Percentiles rank a stretch among this genome's conserved stretches.
Conservation (phyloP, 1,284 basidiomycete species). For the Apiotrichum domesticum region DNA sequence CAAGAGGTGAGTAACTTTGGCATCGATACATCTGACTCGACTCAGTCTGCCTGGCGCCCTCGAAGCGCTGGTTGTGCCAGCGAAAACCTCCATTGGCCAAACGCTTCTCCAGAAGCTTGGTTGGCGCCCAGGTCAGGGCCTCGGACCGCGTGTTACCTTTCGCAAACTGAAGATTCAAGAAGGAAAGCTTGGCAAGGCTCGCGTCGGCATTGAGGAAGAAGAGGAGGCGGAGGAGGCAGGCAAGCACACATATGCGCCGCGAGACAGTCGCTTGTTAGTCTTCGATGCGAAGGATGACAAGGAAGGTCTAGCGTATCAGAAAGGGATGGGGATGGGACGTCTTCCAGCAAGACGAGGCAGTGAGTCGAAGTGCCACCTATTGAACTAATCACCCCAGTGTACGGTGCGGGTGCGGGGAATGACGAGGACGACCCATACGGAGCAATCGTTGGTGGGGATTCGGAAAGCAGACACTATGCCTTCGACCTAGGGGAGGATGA, state of each 20-base stretch:
- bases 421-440: slow-evolving; percentile 85
- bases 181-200: slow-evolving; percentile 46
- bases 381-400: slow-evolving; percentile 12
- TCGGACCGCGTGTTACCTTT: slow-evolving; percentile 82
- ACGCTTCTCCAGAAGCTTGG: slow-evolving; percentile 89
- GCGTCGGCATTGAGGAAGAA: slow-evolving; percentile 44
- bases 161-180: slow-evolving; percentile 68
- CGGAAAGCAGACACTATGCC: slow-evolving; percentile 51
- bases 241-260: slow-evolving; percentile 78
- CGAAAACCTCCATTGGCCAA: slow-evolving; percentile 60
- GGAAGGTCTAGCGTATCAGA: slow-evolving; percentile 71
- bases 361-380: slow-evolving; percentile 5
- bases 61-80: slow-evolving; percentile 38
- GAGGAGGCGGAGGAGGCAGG: slow-evolving; percentile 57
- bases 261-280: slow-evolving; percentile 63
- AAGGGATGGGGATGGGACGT: slow-evolving; percentile 57
- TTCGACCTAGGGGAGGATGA: slow-evolving; percentile 62
- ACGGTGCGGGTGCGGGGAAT: slow-evolving; percentile 59
- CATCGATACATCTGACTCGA: background rate
- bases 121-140: slow-evolving; percentile 85
- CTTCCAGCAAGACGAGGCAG: slow-evolving; percentile 22
- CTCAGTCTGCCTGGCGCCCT: slow-evolving; percentile 53
- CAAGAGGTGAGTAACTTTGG: slow-evolving; percentile 18
- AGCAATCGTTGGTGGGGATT: slow-evolving; percentile 20
- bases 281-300: slow-evolving; percentile 65